phyloP scores from a whole-genome alignment of 1,284 basidiomycete species.

The Testicularia cyperi region DNA sequence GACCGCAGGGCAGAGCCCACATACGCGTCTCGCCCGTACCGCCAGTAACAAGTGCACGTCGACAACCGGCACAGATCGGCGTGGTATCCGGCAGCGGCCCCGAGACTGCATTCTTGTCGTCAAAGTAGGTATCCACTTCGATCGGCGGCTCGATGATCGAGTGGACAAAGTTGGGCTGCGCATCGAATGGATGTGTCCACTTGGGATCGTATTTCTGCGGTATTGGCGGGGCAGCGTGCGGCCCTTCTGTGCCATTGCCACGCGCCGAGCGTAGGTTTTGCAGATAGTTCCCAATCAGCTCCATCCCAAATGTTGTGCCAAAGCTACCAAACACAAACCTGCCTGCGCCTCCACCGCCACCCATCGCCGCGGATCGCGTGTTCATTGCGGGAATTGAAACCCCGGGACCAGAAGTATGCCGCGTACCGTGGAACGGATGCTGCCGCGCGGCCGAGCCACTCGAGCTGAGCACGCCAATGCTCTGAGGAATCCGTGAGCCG shows the following conservation, averaged over 20 bases:
- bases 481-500: slow-evolving; percentile 16
- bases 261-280: slow-evolving; percentile 1
- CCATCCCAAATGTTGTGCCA: slow-evolving; percentile 13
- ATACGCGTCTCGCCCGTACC: slow-evolving; percentile 41
- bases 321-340: slow-evolving; percentile 9
- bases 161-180: slow-evolving; percentile 28
- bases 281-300: slow-evolving; percentile 13
- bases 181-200: slow-evolving; percentile 42
- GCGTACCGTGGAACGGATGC: too few species aligned
- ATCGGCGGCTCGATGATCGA: slow-evolving; percentile 52
- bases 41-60: slow-evolving; percentile 40
- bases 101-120: slow-evolving; percentile 43
- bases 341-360: background rate
- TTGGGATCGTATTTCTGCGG: slow-evolving; percentile 31
- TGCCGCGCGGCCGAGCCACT: slow-evolving; percentile 3
- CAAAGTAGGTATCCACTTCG: slow-evolving; percentile 48
- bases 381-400: too few species aligned
- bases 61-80: slow-evolving; percentile 50
- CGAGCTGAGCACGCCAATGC: slow-evolving; percentile 9
- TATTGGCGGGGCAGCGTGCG: background rate
- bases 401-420: too few species aligned
- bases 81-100: slow-evolving; percentile 50
- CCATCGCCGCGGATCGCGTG: too few species aligned
- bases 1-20: slow-evolving; percentile 52
- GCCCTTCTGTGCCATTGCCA: background rate